Evolutionary conservation across 2,329 filamentous ascomycete genomes (phyloP).

Genomic region (Trichoderma koningii): DNA sequence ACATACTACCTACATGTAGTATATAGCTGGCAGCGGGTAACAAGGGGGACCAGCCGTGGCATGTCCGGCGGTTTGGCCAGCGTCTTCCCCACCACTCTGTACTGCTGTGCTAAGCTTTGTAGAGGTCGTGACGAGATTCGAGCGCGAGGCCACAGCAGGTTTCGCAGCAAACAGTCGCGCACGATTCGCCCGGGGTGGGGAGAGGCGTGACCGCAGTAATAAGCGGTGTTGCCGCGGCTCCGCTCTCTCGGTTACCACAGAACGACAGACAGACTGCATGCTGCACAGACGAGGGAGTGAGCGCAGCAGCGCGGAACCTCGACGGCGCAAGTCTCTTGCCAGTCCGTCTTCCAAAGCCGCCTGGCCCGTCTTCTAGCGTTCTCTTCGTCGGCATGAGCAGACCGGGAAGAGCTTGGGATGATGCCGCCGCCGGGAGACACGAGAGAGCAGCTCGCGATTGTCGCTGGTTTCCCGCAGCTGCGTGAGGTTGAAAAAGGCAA

Average conservation of each 20-base stretch:
- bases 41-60: conserved; percentile 20
- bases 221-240: conserved; percentile 33
- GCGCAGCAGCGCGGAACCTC: conserved; percentile 18
- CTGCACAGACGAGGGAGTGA: conserved; percentile 17
- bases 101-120: conserved; percentile 19
- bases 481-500: not conserved
- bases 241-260: conserved; percentile 24
- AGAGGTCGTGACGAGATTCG: conserved; percentile 13
- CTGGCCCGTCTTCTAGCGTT: conserved; percentile 22
- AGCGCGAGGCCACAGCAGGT: not conserved
- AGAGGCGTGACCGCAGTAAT: conserved; percentile 33
- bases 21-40: conserved; percentile 21
- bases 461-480: not conserved
- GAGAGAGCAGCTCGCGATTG: not conserved
- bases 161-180: conserved; percentile 10
- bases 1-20: not conserved
- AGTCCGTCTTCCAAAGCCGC: conserved; percentile 23
- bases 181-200: conserved; percentile 22
- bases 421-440: not conserved
- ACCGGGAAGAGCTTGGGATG: not conserved
- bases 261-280: conserved; percentile 9
- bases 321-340: conserved; percentile 5
- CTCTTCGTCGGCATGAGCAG: not conserved
- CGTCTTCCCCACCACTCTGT: conserved; percentile 10
- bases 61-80: conserved; percentile 18